Percentiles rank a stretch among this genome's conserved stretches.
These are phyloP conservation scores for Blastobotrys ciferrii DNA, from an alignment of 1,139 yeast species.

Conservation along the genomic window DNA sequence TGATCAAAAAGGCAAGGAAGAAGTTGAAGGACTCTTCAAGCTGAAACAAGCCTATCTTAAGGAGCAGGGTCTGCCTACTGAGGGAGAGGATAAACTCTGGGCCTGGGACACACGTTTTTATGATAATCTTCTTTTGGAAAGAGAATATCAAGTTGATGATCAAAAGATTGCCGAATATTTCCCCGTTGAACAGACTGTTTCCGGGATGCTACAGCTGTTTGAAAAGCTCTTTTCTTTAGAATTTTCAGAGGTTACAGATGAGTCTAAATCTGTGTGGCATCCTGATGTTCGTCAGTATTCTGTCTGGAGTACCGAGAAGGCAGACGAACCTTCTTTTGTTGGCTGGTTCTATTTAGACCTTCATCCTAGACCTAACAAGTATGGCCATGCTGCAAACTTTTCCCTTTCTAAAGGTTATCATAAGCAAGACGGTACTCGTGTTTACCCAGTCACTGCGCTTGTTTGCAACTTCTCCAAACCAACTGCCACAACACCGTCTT, in stretches of 20 bases:
- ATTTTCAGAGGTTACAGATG: conserved; percentile 51
- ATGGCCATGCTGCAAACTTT: conserved; percentile 85
- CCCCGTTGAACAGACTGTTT: conserved; percentile 67
- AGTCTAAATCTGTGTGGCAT: conserved; percentile 56
- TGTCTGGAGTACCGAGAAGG: conserved; percentile 62
- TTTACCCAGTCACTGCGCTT: conserved; percentile 69
- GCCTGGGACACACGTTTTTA: conserved; percentile 76
- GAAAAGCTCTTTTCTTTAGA: conserved; percentile 66
- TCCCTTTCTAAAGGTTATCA: conserved; percentile 63
- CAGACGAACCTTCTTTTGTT: conserved; percentile 51
- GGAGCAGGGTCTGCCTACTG: conserved; percentile 42
- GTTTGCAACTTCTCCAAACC: conserved; percentile 87
- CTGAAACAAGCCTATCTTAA: conserved; percentile 56
- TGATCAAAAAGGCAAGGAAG: conserved; percentile 56
- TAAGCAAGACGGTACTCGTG: conserved; percentile 49
- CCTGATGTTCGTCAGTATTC: conserved; percentile 72
- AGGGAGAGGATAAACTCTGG: conserved; percentile 47
- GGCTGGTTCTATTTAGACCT: conserved; percentile 81
- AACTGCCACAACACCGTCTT: conserved; percentile 64
- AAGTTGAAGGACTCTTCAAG: conserved; percentile 47
- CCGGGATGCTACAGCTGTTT: conserved; percentile 66
- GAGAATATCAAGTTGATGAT: conserved; percentile 68
- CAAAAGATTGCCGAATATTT: conserved; percentile 72
- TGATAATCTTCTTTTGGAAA: conserved; percentile 61
- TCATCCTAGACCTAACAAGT: conserved; percentile 84